Conservation (phyloP, 2,329 filamentous ascomycete species). For the Trichoderma semiorbis region DNA sequence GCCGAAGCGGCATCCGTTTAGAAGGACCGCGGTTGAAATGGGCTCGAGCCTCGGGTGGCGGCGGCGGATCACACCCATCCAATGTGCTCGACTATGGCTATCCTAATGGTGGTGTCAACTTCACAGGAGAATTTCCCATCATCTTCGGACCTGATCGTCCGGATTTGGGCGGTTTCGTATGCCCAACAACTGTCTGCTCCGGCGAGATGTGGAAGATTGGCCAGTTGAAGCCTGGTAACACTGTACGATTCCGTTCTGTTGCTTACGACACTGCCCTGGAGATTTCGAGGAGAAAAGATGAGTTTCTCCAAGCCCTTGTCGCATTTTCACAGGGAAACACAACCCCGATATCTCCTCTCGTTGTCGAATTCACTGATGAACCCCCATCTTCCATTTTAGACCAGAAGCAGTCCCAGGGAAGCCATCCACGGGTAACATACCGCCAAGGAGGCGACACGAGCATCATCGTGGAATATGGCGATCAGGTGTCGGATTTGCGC, state of each 20-base stretch:
- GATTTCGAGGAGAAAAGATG: background rate
- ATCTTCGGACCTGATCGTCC: background rate
- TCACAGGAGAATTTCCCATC: background rate
- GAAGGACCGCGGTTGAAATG: background rate
- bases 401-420: background rate
- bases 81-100: background rate
- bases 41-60: background rate
- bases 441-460: background rate
- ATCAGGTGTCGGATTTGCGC: background rate
- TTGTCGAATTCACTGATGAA: background rate
- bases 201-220: background rate
- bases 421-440: background rate
- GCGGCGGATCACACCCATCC: background rate
- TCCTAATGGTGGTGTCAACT: background rate
- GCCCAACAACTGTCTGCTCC: background rate
- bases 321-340: background rate
- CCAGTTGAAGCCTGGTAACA: background rate
- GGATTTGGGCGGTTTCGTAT: background rate
- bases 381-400: background rate
- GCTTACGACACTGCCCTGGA: background rate
- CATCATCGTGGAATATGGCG: background rate
- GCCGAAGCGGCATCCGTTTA: background rate
- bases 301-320: background rate
- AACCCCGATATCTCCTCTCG: background rate
- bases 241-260: background rate